Evolutionary conservation across 2,329 filamentous ascomycete species (phyloP).

Genomic region (Colletotrichum camelliae): DNA sequence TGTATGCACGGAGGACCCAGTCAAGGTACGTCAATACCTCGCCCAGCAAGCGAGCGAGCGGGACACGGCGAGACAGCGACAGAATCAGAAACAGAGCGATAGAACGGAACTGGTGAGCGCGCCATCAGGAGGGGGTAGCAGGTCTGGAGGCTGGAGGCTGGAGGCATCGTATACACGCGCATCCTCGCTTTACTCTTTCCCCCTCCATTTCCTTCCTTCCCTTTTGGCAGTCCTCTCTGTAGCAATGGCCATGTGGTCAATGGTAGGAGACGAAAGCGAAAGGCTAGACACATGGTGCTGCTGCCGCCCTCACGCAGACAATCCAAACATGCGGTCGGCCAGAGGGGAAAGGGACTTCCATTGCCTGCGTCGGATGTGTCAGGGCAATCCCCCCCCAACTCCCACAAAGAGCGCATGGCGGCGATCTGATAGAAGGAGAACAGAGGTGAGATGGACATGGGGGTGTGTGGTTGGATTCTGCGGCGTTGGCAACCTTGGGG

Average conservation of each 20-base stretch:
- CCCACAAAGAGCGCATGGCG: background rate
- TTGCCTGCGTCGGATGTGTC: background rate
- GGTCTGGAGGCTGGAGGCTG: background rate
- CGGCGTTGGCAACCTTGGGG: conserved; percentile 18
- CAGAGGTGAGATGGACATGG: conserved; percentile 16
- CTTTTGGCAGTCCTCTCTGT: background rate
- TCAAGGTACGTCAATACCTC: background rate
- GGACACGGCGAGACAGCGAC: background rate
- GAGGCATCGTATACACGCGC: background rate
- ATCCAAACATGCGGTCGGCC: background rate
- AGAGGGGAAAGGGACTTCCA: background rate
- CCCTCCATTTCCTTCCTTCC: background rate
- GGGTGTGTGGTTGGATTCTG: conserved; percentile 20
- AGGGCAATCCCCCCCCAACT: background rate
- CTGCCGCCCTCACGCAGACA: background rate
- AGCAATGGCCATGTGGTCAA: background rate
- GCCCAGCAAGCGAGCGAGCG: conserved; percentile 3
- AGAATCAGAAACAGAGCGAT: background rate
- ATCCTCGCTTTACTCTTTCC: background rate
- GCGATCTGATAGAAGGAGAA: conserved; percentile 17
- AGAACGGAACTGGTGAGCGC: background rate
- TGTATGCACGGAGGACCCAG: conserved; percentile 13
- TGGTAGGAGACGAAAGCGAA: background rate
- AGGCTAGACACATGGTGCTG: background rate
- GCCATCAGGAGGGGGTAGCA: background rate